Evolutionary conservation across 78 protist genomes (phyloP).

Genomic region (Dictyostelium intermedium): DNA sequence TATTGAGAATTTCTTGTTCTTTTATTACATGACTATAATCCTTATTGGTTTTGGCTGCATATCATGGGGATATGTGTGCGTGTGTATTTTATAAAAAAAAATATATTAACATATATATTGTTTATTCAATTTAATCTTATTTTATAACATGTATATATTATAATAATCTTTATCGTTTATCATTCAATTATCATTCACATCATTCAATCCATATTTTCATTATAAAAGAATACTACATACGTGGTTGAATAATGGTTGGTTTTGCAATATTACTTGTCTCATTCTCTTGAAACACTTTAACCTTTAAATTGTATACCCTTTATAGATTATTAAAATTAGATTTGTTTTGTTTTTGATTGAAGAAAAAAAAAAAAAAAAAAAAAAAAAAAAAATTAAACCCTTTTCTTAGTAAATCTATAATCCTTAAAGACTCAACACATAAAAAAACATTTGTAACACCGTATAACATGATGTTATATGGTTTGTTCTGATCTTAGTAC

Average conservation of each 20-base stretch:
- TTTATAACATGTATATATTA: too few species aligned
- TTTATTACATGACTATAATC: slow-evolving; percentile 46
- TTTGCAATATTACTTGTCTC: slow-evolving; percentile 23
- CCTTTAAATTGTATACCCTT: slow-evolving; percentile 31
- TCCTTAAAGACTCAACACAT: slow-evolving; percentile 51
- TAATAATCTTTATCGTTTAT: too few species aligned
- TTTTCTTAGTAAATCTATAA: slow-evolving; percentile 57
- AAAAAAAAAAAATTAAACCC: slow-evolving; percentile 2
- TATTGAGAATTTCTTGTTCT: slow-evolving; percentile 10
- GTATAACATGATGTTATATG: slow-evolving; percentile 17
- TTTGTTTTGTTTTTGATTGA: background rate
- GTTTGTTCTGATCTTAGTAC: background rate
- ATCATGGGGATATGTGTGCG: background rate
- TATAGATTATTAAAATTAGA: too few species aligned
- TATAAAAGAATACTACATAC: background rate
- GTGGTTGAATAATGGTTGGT: slow-evolving; percentile 5
- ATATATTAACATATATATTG: background rate
- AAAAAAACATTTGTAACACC: slow-evolving; percentile 46
- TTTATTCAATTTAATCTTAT: too few species aligned
- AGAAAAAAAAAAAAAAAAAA: background rate
- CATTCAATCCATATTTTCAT: too few species aligned
- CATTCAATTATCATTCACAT: too few species aligned
- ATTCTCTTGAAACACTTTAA: slow-evolving; percentile 50
- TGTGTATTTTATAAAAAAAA: too few species aligned
- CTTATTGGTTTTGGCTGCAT: background rate